Evolutionary conservation across 2,329 filamentous ascomycete genomes (phyloP), one percentile per base, ranked within the genome.

Genomic region (Pestalotiopsis sp.): DNA sequence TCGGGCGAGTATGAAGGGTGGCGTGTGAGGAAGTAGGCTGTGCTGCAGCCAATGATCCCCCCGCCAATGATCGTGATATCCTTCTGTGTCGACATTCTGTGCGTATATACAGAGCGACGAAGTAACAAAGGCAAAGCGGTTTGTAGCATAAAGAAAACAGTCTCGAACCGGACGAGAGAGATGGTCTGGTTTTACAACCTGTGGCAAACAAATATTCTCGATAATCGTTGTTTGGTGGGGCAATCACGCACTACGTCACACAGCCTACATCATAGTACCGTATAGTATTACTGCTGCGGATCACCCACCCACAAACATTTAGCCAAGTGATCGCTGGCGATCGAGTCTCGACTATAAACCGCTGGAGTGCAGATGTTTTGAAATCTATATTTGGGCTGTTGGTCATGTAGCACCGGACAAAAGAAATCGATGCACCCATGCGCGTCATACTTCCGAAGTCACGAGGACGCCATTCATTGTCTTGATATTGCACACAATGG

Each of bases 21-120:
- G 70, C 90, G 88, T 0, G 92, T 92, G 13, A 94, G 83, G 75
- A 87, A 94, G 74, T 94, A 94, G 25, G 92, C 92, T 2, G 90
- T 89, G 70, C 89, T 92, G 77, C 89, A 91, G 71, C 92, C 92
- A 70, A 94, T 93, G 66, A 94, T 93, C 70, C 92, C 92, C 69
- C 92, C 92, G 72, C 92, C 91, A 85, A 80, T 71, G 67, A 80
- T 77, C 64, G 74, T 76, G 67, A 79, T 79, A 23, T 78, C 77
- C 68, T 74, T 75, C 17, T 63, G 67, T 25, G 67, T 68, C 36
- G 69, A 52, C 20, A 72, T 69, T 57, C 12, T 67, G 65, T n/a
- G 58, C 17, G 23, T 59, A 20, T 20, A 57, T 14, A 25, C 4
- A 20, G 12, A 31, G 38, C 38, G 61, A 11, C 23, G 20, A 45